These are phyloP conservation scores for Rhododendron simsii DNA, from an alignment of 148 eudicot species.

Conservation along the genomic window DNA sequence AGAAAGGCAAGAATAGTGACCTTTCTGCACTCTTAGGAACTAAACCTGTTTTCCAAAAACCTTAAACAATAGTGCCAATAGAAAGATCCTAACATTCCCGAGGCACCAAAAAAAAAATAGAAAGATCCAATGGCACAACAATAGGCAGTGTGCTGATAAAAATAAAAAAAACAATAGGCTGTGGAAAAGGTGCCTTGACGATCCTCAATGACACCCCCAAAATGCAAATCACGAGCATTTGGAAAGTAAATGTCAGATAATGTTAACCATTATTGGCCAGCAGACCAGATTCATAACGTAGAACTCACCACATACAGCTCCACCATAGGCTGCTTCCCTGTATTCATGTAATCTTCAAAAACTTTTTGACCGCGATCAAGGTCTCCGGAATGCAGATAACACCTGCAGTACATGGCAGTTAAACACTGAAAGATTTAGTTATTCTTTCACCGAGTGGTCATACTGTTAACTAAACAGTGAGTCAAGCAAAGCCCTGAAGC, in stretches of 20 bases:
- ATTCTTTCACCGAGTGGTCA: neutral
- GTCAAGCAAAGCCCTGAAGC: neutral
- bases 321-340: slow-evolving; percentile 38
- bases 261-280: neutral
- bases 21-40: neutral
- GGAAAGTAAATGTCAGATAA: neutral
- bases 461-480: neutral
- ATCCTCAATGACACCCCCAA: neutral
- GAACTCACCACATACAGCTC: slow-evolving; percentile 67
- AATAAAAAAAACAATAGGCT: neutral
- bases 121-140: neutral
- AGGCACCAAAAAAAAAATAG: neutral
- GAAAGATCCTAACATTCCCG: neutral
- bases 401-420: slow-evolving; percentile 38
- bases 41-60: neutral
- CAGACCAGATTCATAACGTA: neutral
- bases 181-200: neutral
- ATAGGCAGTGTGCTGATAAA: neutral
- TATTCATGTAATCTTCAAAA: slow-evolving; percentile 61
- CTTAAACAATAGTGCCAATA: neutral
- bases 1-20: neutral
- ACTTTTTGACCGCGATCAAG: slow-evolving; percentile 54
- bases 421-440: neutral
- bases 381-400: slow-evolving; percentile 68
- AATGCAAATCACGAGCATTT: neutral